A percentile compares a stretch with the other conserved stretches of the same genome.
Conservation (phyloP, 2,329 filamentous ascomycete genomes). For the Cytospora piceicola region DNA sequence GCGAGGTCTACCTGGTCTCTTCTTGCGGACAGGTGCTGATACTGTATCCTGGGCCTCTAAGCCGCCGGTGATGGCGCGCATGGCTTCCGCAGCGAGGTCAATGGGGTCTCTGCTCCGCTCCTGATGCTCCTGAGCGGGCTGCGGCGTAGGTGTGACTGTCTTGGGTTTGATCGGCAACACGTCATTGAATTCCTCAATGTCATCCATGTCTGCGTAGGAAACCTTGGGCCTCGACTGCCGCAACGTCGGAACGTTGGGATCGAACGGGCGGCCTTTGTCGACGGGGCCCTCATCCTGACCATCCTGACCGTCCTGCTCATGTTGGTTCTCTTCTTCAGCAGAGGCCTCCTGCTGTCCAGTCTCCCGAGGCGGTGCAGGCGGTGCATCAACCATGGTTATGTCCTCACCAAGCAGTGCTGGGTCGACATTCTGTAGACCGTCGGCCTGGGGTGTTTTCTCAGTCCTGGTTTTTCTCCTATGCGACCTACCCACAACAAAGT, state of each 20-base stretch:
- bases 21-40: conserved; percentile 14
- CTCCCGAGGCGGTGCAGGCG: conserved; percentile 28
- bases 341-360: conserved; percentile 18
- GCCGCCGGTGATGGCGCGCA: conserved; percentile 36
- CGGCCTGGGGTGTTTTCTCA: conserved; percentile 40
- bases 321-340: conserved; percentile 14
- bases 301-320: conserved; percentile 6
- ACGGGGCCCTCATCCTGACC: neutral
- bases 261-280: conserved; percentile 39
- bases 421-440: conserved; percentile 53
- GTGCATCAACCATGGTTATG: conserved; percentile 32
- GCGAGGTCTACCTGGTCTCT: conserved; percentile 40
- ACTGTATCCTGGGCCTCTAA: neutral
- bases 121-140: conserved; percentile 25
- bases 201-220: conserved; percentile 56
- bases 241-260: conserved; percentile 53
- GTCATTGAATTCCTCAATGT: conserved; percentile 50
- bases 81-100: conserved; percentile 40
- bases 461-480: conserved; percentile 49
- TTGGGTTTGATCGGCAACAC: conserved; percentile 34
- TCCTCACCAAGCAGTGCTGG: conserved; percentile 50
- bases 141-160: conserved; percentile 25
- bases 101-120: conserved; percentile 37
- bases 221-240: conserved; percentile 56
- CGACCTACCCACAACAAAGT: conserved; percentile 51